Base-by-base conservation (phyloP, 768 basidiomycete genomes). In the Gelatoporia subvermispora region DNA sequence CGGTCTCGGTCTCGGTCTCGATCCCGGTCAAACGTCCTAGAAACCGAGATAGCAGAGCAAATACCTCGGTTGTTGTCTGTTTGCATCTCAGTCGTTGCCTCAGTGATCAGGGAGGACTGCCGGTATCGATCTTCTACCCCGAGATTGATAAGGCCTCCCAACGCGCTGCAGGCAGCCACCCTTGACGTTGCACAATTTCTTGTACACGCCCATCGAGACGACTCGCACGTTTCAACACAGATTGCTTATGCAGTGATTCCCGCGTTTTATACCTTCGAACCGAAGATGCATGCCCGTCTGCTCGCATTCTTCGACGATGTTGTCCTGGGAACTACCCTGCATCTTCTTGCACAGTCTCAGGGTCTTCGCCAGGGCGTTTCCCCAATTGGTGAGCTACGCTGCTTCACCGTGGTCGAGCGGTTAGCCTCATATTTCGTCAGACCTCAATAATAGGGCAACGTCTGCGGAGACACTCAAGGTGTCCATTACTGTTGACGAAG, bases 101-200 rank as follows among this genome's bases (percentile, higher is more conserved):
- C 81, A 1, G 68, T 92, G 18, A 70, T 90, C 16, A 65, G 70
- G 4, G 82, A 85, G 49, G 90, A 92, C 58, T 86, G 86, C 59
- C 79, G 87, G 2, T 87, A 79, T 64, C 75, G 76, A 51, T 73
- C 78, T 2, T 64, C 73, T 10, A 71, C 67, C 8, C 81, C 84
- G 15, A 75, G 84, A 3, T 86, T 83, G 2, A 71, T 71, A 0
- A 74, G 79, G 23, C 90, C 90, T 13, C 85, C 88, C 3, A 80
- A 88, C 59, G 73, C 87, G 3, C 66, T 93, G n/a, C 90, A 92
- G 57, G 75, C 80, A 1, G 63, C 85, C 23, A 76, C 75, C 3
- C 66, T 93, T 25, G 87, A 90, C 63, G 75, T 91, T 18, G 85
- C 85, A 3, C 78, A 79, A 50, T 77, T 81, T 53, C 73, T 93